Evolutionary conservation across 495 filamentous ascomycete genomes (phyloP).

Genomic region (Ramalina intermedia): DNA sequence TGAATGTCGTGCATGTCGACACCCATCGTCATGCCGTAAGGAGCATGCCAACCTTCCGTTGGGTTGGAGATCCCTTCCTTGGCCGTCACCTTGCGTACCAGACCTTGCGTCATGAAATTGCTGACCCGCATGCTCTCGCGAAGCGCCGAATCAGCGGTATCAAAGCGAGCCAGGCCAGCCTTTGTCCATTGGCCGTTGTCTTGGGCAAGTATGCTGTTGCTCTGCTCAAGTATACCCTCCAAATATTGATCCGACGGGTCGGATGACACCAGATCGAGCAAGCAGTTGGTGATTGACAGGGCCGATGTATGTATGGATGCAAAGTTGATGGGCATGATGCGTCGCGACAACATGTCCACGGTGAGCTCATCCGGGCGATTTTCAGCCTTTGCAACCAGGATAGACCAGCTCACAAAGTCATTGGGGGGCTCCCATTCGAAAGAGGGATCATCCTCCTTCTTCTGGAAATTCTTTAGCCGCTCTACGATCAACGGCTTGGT

Average conservation of each 20-base stretch:
- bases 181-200: slow-evolving; percentile 28
- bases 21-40: slow-evolving; percentile 19
- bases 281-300: slow-evolving; percentile 28
- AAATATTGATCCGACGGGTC: slow-evolving; percentile 15
- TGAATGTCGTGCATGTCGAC: slow-evolving; percentile 20
- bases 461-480: slow-evolving; percentile 14
- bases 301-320: slow-evolving; percentile 37
- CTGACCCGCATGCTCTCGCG: slow-evolving; percentile 27
- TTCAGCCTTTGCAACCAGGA: slow-evolving; percentile 14
- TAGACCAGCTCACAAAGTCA: slow-evolving; percentile 17
- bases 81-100: slow-evolving; percentile 22
- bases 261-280: slow-evolving; percentile 29
- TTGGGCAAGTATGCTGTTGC: slow-evolving; percentile 14
- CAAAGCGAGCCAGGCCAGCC: slow-evolving; percentile 19
- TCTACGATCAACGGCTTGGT: slow-evolving; percentile 13
- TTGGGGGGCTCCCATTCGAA: slow-evolving; percentile 17
- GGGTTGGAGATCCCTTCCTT: slow-evolving; percentile 17
- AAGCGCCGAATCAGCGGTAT: slow-evolving; percentile 22
- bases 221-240: slow-evolving; percentile 24
- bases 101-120: slow-evolving; percentile 19
- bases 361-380: slow-evolving; percentile 8
- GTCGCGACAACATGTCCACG: slow-evolving; percentile 19
- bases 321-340: slow-evolving; percentile 31
- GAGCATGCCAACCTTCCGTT: slow-evolving; percentile 14
- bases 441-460: slow-evolving; percentile 9